Evolutionary conservation across 371 early-diverging fungal species (phyloP).

Genomic region (Dentiscutata heterogama): DNA sequence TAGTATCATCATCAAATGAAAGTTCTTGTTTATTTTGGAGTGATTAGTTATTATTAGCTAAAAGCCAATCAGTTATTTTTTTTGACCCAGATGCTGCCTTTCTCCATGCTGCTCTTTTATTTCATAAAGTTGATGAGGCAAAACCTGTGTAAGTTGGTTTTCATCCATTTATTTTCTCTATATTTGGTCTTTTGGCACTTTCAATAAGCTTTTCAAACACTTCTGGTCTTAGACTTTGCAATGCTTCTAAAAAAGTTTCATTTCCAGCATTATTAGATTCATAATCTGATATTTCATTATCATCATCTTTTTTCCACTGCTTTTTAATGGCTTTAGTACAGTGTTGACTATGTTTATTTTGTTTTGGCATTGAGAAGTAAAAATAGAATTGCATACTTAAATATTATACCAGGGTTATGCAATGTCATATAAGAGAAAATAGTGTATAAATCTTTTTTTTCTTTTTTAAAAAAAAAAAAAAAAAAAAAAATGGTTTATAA

Average conservation of each 20-base stretch:
- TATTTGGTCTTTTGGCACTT: background rate
- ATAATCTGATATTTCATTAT: background rate
- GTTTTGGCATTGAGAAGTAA: background rate
- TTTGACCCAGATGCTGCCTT: background rate
- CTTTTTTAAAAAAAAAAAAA: no score
- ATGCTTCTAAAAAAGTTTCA: slow-evolving; percentile 14
- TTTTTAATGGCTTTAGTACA: background rate
- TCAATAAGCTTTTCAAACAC: slow-evolving; percentile 10
- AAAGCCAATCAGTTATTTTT: slow-evolving; percentile 32
- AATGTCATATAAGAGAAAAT: no score
- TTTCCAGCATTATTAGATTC: background rate
- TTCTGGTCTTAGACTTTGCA: background rate
- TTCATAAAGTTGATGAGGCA: slow-evolving; percentile 14
- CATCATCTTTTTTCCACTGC: background rate
- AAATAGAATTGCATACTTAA: background rate
- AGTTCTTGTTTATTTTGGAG: background rate
- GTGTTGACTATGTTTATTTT: background rate
- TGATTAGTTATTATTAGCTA: background rate
- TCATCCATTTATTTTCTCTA: background rate
- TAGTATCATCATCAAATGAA: background rate
- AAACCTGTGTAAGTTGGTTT: background rate
- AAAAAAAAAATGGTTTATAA: no score
- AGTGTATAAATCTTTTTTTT: no score
- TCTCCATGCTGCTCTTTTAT: slow-evolving; percentile 26
- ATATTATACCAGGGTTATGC: no score